Conservation (phyloP, 352 stramenopile genomes). For the Pythium rishiriense region DNA sequence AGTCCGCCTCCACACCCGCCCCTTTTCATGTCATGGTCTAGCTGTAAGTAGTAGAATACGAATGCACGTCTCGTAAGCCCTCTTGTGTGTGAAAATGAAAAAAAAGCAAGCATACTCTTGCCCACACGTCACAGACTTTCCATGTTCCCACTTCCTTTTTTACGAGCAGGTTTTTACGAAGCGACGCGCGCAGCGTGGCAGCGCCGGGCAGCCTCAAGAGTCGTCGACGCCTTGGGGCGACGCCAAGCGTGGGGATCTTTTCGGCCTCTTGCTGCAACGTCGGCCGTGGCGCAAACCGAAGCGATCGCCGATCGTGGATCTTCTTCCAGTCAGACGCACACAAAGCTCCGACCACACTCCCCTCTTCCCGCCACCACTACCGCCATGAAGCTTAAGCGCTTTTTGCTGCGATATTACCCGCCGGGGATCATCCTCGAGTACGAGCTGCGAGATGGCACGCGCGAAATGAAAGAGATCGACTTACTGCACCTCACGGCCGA, state of each 20-base stretch:
- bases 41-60: slow-evolving; percentile 3
- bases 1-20: neutral
- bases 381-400: slow-evolving; percentile 96
- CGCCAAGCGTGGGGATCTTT: neutral
- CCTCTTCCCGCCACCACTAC: too few relatives aligned
- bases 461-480: slow-evolving; percentile 95
- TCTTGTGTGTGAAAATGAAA: neutral
- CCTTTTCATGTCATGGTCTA: neutral
- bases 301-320: neutral
- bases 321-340: neutral
- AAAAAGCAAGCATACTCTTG: neutral
- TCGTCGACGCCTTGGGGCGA: slow-evolving; percentile 4
- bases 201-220: slow-evolving; percentile 8
- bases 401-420: slow-evolving; percentile 95
- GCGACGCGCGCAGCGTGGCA: slow-evolving; percentile 12
- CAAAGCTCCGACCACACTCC: neutral
- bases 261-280: neutral
- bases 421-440: slow-evolving; percentile 97
- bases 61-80: neutral
- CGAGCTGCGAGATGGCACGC: slow-evolving; percentile 90
- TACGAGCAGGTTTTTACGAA: slow-evolving; percentile 35
- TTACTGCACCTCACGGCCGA: slow-evolving; percentile 92
- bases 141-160: slow-evolving; percentile 5
- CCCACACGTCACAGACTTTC: slow-evolving; percentile 11
- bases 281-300: neutral